Evolutionary conservation across 768 basidiomycete genomes (phyloP).

Genomic region (Chalciporus chontae): DNA sequence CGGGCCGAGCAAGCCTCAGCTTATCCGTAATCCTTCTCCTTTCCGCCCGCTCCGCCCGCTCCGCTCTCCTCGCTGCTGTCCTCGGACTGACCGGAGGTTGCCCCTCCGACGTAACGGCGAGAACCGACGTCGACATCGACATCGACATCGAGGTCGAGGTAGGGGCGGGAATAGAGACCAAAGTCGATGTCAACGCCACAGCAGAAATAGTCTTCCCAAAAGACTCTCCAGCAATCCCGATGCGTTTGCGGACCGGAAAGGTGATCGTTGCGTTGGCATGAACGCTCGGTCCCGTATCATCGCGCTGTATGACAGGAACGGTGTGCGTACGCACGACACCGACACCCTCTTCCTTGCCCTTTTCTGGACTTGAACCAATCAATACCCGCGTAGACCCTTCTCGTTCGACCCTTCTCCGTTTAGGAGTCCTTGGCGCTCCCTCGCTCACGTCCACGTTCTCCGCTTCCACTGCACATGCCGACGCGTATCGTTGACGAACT

Average conservation of each 20-base stretch:
- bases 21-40: constrained; percentile 34
- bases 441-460: constrained; percentile 2
- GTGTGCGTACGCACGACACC: not conserved
- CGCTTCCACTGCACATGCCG: not conserved
- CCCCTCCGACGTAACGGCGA: not conserved
- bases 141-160: not conserved
- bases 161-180: not conserved
- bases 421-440: not conserved
- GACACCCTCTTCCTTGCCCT: not conserved
- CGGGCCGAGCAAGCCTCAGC: constrained; percentile 43
- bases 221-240: not conserved
- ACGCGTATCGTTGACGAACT: not conserved
- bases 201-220: constrained; percentile 4
- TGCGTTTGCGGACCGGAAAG: not conserved
- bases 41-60: constrained; percentile 21
- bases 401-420: constrained; percentile 17
- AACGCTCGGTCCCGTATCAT: not conserved
- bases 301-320: not conserved
- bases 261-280: not conserved
- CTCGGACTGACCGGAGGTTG: constrained; percentile 13
- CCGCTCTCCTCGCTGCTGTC: constrained; percentile 16
- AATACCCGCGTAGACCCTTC: not conserved
- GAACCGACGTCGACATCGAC: not conserved
- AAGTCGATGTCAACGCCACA: constrained; percentile 1
- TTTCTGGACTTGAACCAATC: not conserved